These are phyloP conservation scores for Solanum habrochaites DNA, from an alignment of 257 asterid genomes.

Conservation along the genomic window DNA sequence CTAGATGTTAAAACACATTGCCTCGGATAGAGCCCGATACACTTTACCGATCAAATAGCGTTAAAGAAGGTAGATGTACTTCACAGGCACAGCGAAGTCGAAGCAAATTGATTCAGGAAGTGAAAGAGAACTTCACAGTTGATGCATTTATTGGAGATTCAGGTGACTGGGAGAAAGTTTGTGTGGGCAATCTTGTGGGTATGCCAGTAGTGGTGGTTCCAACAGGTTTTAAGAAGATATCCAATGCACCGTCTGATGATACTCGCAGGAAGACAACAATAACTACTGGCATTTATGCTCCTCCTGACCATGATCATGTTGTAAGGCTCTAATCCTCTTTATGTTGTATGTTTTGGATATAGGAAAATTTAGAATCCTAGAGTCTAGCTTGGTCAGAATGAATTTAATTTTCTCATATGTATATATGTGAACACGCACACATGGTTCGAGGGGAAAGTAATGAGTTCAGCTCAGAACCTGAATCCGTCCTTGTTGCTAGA, in stretches of 20 bases:
- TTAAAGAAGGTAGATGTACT: neutral
- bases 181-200: slow-evolving; percentile 84
- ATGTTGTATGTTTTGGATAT: neutral
- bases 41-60: neutral
- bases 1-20: neutral
- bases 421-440: neutral
- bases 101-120: slow-evolving; percentile 67
- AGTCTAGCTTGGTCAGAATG: neutral
- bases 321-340: slow-evolving; percentile 26
- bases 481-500: too few relatives aligned
- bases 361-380: neutral
- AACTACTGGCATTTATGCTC: slow-evolving; percentile 81
- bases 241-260: slow-evolving; percentile 39
- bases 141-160: slow-evolving; percentile 78
- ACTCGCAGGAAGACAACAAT: slow-evolving; percentile 59
- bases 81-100: slow-evolving; percentile 80
- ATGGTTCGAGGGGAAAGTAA: neutral
- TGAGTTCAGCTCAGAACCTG: neutral
- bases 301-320: slow-evolving; percentile 73
- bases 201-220: slow-evolving; percentile 77
- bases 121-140: slow-evolving; percentile 49
- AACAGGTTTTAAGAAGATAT: slow-evolving; percentile 57
- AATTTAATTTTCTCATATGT: neutral
- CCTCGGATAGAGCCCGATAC: neutral
- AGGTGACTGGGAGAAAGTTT: slow-evolving; percentile 80